Conservation (phyloP, 192 early-diverging fungal species). For the Backusella macrospora region DNA sequence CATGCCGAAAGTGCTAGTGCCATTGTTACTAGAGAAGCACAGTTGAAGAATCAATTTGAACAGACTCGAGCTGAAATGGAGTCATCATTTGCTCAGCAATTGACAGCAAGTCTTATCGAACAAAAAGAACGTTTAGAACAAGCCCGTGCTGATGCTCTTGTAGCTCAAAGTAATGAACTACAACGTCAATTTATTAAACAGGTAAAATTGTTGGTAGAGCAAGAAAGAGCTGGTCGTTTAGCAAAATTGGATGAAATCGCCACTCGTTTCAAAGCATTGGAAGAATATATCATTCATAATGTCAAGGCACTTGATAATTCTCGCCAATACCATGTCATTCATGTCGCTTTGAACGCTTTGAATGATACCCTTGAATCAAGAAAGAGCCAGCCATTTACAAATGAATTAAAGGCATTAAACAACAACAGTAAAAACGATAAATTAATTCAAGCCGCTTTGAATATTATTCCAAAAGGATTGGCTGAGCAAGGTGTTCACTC, state of each 20-base stretch:
- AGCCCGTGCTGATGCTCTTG: constrained; percentile 64
- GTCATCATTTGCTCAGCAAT: constrained; percentile 35
- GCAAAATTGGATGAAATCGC: constrained; percentile 83
- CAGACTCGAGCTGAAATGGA: constrained; percentile 23
- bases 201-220: constrained; percentile 80
- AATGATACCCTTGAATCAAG: constrained; percentile 53
- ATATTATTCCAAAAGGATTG: constrained; percentile 55
- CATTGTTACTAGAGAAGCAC: constrained; percentile 47
- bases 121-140: constrained; percentile 53
- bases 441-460: constrained; percentile 61
- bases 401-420: constrained; percentile 67
- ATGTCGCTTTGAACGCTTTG: constrained; percentile 69
- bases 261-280: constrained; percentile 75
- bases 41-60: constrained; percentile 49
- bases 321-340: constrained; percentile 61
- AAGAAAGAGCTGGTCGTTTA: constrained; percentile 88
- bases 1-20: constrained; percentile 50
- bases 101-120: constrained; percentile 27
- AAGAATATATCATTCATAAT: constrained; percentile 65
- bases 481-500: constrained; percentile 68
- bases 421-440: constrained; percentile 59
- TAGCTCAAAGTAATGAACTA: constrained; percentile 68
- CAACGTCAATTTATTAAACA: constrained; percentile 80
- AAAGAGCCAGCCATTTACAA: constrained; percentile 64
- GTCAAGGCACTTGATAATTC: constrained; percentile 68